These are phyloP conservation scores for Annona squamosa DNA, from an alignment of 164 flowering plant species.

Conservation along the genomic window DNA sequence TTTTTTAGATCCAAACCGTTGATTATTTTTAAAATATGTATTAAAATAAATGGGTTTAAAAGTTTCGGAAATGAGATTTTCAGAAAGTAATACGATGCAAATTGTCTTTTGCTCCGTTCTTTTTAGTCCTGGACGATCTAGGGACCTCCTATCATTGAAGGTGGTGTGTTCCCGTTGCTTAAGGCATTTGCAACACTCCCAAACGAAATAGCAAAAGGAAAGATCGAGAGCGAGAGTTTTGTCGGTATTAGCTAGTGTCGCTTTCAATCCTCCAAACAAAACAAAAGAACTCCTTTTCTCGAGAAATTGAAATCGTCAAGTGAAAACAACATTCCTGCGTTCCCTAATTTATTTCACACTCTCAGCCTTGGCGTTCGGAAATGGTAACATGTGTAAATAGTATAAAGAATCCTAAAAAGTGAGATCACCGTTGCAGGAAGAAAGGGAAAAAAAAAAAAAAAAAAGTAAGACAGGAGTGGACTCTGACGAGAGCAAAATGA, in stretches of 20 bases:
- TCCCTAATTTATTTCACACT: neutral
- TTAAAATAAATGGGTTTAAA: too few species aligned
- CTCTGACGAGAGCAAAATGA: neutral
- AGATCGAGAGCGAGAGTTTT: neutral
- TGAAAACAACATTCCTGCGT: neutral
- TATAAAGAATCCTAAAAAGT: too few species aligned
- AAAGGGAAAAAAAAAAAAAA: too few species aligned
- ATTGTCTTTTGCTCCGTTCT: too few species aligned
- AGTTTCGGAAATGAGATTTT: too few species aligned
- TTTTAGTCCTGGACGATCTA: too few species aligned
- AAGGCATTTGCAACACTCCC: too few species aligned
- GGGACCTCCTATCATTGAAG: too few species aligned
- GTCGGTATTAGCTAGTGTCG: neutral
- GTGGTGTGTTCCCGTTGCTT: too few species aligned
- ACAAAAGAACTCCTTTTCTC: conserved; percentile 4
- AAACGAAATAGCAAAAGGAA: neutral
- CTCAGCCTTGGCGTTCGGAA: neutral
- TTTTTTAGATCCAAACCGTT: neutral
- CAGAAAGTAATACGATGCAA: too few species aligned
- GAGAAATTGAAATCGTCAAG: neutral
- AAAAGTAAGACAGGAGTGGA: neutral
- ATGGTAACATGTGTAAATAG: too few species aligned
- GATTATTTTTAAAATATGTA: neutral
- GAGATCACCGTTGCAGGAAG: neutral
- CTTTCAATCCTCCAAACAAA: conserved; percentile 1